A percentile compares a stretch with the other conserved stretches of the same genome.
phyloP scores from a whole-genome alignment of 2,329 filamentous ascomycete genomes.

The Fusarium oligoseptatum region DNA sequence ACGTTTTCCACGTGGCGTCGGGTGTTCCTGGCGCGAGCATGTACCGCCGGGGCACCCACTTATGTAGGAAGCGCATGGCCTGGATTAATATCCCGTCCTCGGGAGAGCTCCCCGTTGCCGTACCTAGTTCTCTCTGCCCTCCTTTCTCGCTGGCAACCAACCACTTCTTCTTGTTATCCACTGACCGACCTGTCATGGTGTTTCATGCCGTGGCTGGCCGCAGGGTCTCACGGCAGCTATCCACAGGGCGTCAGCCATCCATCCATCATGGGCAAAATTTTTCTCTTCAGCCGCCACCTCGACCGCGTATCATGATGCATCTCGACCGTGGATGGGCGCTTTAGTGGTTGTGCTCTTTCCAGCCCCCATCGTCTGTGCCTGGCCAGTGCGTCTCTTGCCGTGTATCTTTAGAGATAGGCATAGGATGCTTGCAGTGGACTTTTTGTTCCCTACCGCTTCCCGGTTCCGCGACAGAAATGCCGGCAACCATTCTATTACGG shows the following conservation, averaged over 20 bases:
- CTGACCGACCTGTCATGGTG: background rate
- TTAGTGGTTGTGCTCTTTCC: slow-evolving; percentile 15
- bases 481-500: background rate
- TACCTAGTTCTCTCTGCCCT: slow-evolving; percentile 16
- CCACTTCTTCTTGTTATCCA: background rate
- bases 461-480: background rate
- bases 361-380: background rate
- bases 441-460: background rate
- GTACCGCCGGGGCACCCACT: slow-evolving; percentile 37
- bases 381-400: background rate
- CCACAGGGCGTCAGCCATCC: background rate
- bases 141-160: background rate
- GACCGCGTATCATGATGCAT: slow-evolving; percentile 23
- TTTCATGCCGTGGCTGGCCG: background rate
- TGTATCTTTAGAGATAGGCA: background rate
- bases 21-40: slow-evolving; percentile 30
- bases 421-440: background rate
- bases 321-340: slow-evolving; percentile 7
- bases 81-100: slow-evolving; percentile 34
- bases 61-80: slow-evolving; percentile 32
- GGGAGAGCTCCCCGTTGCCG: slow-evolving; percentile 33
- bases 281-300: background rate
- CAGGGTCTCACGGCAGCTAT: slow-evolving; percentile 3
- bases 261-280: background rate
- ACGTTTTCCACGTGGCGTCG: slow-evolving; percentile 43